Percentiles rank a stretch among this genome's conserved stretches.
These are phyloP conservation scores for Leucogyrophana mollusca DNA, from an alignment of 768 basidiomycete species.

Conservation along the genomic window DNA sequence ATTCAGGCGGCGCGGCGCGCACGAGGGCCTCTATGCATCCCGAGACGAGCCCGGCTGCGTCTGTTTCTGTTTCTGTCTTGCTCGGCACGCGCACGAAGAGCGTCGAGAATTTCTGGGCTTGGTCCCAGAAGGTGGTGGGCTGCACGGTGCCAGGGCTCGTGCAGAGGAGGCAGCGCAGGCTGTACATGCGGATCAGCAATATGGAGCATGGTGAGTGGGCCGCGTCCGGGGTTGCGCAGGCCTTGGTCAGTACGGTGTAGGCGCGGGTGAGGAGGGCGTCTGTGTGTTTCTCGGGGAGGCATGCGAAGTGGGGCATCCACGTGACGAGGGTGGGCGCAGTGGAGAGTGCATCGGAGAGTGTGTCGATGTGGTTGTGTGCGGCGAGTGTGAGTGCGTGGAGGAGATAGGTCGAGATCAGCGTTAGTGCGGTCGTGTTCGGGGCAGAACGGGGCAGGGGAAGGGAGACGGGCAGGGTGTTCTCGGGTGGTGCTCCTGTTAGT, in stretches of 20 bases:
- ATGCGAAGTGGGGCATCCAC: slow-evolving; percentile 49
- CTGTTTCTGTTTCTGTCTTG: slow-evolving; percentile 20
- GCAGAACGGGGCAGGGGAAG: slow-evolving; percentile 41
- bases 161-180: slow-evolving; percentile 46
- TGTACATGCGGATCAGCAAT: slow-evolving; percentile 40
- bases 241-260: slow-evolving; percentile 51
- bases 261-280: slow-evolving; percentile 59
- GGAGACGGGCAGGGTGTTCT: slow-evolving; percentile 35
- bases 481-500: slow-evolving; percentile 4
- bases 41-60: slow-evolving; percentile 37
- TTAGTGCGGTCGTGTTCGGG: slow-evolving; percentile 37
- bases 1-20: slow-evolving; percentile 32
- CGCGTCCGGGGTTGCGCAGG: slow-evolving; percentile 12
- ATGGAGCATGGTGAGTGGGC: slow-evolving; percentile 17
- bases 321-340: slow-evolving; percentile 38
- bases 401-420: slow-evolving; percentile 60
- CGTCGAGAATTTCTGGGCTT: slow-evolving; percentile 40
- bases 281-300: slow-evolving; percentile 49
- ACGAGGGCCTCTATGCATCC: slow-evolving; percentile 44
- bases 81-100: slow-evolving; percentile 10
- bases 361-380: slow-evolving; percentile 20
- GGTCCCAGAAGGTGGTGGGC: slow-evolving; percentile 68
- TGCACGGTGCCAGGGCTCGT: slow-evolving; percentile 48
- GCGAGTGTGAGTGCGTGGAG: slow-evolving; percentile 48
- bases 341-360: slow-evolving; percentile 30